phyloP scores from a whole-genome alignment of 306 rosid genomes.

The Quercus wislizeni region DNA sequence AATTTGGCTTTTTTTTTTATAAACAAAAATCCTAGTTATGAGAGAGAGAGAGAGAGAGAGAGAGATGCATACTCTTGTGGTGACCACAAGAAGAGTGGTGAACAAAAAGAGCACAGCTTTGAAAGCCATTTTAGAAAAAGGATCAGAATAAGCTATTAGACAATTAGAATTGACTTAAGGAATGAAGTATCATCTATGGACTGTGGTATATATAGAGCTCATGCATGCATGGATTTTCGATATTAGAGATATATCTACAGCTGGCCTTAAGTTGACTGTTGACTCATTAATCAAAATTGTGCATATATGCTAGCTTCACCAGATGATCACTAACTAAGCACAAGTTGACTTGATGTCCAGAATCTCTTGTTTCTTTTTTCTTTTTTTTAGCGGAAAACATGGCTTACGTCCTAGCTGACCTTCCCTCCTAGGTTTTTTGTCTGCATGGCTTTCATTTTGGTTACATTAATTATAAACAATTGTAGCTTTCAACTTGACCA shows the following conservation, averaged over 20 bases:
- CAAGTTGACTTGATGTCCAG: background rate
- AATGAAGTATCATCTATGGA: background rate
- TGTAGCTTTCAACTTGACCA: no score
- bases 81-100: slow-evolving; percentile 30
- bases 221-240: background rate
- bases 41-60: background rate
- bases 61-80: slow-evolving; percentile 36
- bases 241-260: background rate
- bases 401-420: background rate
- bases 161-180: background rate
- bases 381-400: no score
- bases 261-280: background rate
- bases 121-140: slow-evolving; percentile 40
- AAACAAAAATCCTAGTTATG: no score
- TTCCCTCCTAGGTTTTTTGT: background rate
- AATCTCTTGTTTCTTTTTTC: background rate
- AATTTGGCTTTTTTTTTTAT: no score
- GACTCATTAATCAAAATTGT: background rate
- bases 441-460: no score
- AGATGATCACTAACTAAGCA: background rate
- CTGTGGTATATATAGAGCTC: slow-evolving; percentile 27
- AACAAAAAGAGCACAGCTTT: slow-evolving; percentile 40
- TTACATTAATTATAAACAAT: no score
- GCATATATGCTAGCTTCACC: background rate
- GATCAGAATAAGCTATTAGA: background rate